These are phyloP conservation scores for Draba incana DNA, from an alignment of 345 rosid genomes.

Conservation along the genomic window DNA sequence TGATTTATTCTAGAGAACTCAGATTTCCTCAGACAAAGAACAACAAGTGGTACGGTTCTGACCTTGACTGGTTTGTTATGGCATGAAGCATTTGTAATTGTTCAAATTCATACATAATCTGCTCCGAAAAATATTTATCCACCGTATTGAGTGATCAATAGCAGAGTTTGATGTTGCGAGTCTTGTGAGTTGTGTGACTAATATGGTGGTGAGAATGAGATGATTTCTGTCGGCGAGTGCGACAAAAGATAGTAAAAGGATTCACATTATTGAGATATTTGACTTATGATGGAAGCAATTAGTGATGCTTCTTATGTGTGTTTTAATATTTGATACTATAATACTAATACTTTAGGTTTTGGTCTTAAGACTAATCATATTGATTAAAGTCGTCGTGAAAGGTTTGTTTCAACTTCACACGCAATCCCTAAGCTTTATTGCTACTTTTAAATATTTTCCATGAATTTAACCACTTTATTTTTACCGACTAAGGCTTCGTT, in stretches of 20 bases:
- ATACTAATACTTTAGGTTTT: constrained; percentile 7
- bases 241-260: constrained; percentile 20
- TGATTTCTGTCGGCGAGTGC: constrained; percentile 26
- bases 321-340: background rate
- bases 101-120: background rate
- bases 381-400: constrained; percentile 25
- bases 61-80: background rate
- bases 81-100: constrained; percentile 5
- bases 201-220: background rate
- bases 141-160: background rate
- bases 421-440: constrained; percentile 27
- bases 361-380: constrained; percentile 13
- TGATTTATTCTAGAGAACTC: constrained; percentile 28
- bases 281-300: constrained; percentile 33
- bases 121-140: background rate
- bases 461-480: constrained; percentile 8
- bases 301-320: constrained; percentile 16
- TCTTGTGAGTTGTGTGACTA: too few species aligned
- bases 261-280: constrained; percentile 2
- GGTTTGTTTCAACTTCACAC: constrained; percentile 35
- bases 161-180: background rate
- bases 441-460: background rate
- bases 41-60: background rate
- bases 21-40: background rate
- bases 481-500: constrained; percentile 31